phyloP scores from a whole-genome alignment of 805 yeast genomes.

The Metschnikowia noctiluminum region DNA sequence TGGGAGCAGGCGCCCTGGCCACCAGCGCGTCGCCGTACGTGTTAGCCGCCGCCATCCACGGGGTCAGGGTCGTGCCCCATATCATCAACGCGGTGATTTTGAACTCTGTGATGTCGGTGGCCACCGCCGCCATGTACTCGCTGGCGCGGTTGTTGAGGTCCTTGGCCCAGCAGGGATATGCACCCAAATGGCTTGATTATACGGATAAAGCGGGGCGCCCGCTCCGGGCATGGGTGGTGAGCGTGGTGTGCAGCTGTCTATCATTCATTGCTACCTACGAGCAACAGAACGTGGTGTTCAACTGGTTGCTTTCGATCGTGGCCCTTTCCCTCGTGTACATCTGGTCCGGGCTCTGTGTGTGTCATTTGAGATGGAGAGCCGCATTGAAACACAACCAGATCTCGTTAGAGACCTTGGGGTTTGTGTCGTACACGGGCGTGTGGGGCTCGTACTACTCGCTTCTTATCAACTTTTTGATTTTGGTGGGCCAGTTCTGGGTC shows the following conservation, averaged over 20 bases:
- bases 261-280: slow-evolving; percentile 31
- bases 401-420: slow-evolving; percentile 22
- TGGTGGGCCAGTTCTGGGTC: slow-evolving; percentile 44
- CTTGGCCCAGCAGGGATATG: slow-evolving; percentile 26
- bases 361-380: slow-evolving; percentile 29
- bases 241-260: slow-evolving; percentile 20
- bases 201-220: slow-evolving; percentile 28
- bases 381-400: slow-evolving; percentile 21
- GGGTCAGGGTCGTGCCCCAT: slow-evolving; percentile 27
- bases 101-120: slow-evolving; percentile 30
- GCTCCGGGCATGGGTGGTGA: slow-evolving; percentile 23
- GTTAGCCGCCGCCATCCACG: slow-evolving; percentile 27
- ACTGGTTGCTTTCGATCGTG: slow-evolving; percentile 28
- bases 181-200: slow-evolving; percentile 29
- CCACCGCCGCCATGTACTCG: slow-evolving; percentile 31
- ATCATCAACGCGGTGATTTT: slow-evolving; percentile 32
- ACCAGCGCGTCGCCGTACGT: slow-evolving; percentile 30
- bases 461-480: slow-evolving; percentile 29
- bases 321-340: slow-evolving; percentile 25
- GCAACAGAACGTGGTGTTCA: slow-evolving; percentile 27
- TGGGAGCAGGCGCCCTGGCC: slow-evolving; percentile 33
- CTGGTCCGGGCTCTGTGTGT: slow-evolving; percentile 25
- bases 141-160: slow-evolving; percentile 24
- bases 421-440: slow-evolving; percentile 37
- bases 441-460: slow-evolving; percentile 37